Base-by-base conservation (phyloP, 164 flowering plant genomes). In the Annona squamosa region DNA sequence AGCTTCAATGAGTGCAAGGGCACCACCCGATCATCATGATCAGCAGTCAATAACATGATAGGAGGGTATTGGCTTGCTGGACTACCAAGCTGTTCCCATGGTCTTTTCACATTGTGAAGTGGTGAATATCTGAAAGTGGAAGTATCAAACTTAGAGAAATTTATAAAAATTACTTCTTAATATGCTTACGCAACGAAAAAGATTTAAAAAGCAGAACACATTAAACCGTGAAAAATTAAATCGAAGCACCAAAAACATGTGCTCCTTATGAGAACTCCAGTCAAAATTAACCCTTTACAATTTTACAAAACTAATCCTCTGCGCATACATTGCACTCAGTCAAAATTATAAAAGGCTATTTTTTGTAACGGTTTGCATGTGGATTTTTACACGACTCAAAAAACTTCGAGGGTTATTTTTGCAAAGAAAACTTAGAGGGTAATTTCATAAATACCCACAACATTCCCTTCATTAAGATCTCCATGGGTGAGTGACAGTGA, bases 1-100 rank as follows among this genome's bases (percentile, higher is more conserved):
- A 91, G 80, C 80, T 96, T 96, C 83, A 96, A 78, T 1, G 99
- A 85, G 82, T 96, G 99, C 44, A 96, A 74, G 59, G 99, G 99
- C 73, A 96, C 98, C 47, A 96, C 99, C 46, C 99, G 84, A 71
- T 96, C 99, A 84, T 96, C 99, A 75, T 96, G 99, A 82, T 96
- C 99, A 72, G 99, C 99, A 4, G 99, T 93, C 85, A 96, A 82
- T 45, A 96, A 74, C 97, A 96, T 90, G 76, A 93, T 92, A 26
- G 99, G 48, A 19, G 99, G 99, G 72, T 93, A 96, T 77, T 93
- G 97, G 57, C 61, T 65, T 48, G 76, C 64, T 70, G 71, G 71
- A 79, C 77, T 85, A 63, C 80, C 73, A 61, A 73, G 73, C 73
- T 80, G 73, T 71, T 96, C 98, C 99, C 99, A 93, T 67, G 97